These are phyloP conservation scores for Polyporus tsugae DNA, from an alignment of 1,284 basidiomycete genomes.

Conservation along the genomic window DNA sequence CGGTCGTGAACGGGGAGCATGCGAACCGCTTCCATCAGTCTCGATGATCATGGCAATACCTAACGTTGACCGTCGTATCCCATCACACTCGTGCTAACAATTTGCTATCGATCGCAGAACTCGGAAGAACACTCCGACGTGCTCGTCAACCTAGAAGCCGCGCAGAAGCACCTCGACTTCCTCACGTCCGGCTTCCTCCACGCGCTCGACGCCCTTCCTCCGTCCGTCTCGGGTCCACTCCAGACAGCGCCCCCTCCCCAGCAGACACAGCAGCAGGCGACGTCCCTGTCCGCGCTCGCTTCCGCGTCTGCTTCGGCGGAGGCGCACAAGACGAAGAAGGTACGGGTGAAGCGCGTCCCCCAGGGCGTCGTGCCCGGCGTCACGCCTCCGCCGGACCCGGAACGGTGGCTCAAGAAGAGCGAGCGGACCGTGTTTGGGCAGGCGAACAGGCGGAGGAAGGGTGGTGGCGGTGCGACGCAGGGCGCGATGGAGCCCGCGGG, in stretches of 20 bases:
- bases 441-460: conserved; percentile 58
- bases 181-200: conserved; percentile 73
- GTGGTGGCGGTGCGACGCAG: conserved; percentile 72
- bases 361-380: conserved; percentile 76
- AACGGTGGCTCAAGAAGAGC: conserved; percentile 85
- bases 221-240: conserved; percentile 57
- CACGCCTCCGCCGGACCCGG: conserved; percentile 80
- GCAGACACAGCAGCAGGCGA: conserved; percentile 32
- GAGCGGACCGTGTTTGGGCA: conserved; percentile 66
- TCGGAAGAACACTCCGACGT: conserved; percentile 91
- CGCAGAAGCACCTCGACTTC: conserved; percentile 84
- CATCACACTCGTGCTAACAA: conserved; percentile 7
- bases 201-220: conserved; percentile 65
- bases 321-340: conserved; percentile 53
- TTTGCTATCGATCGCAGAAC: conserved; percentile 51
- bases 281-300: conserved; percentile 47
- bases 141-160: conserved; percentile 81
- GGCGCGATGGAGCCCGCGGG: conserved; percentile 53
- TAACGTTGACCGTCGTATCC: background rate
- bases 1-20: too few relatives aligned
- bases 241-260: conserved; percentile 67
- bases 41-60: conserved; percentile 6
- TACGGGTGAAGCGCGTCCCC: conserved; percentile 73
- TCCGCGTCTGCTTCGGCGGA: conserved; percentile 37
- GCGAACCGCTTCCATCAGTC: background rate